A percentile compares a stretch with the other conserved stretches of the same genome.
Evolutionary conservation across 805 yeast species (phyloP).

Genomic region (Spencermartinsiella europaea): DNA sequence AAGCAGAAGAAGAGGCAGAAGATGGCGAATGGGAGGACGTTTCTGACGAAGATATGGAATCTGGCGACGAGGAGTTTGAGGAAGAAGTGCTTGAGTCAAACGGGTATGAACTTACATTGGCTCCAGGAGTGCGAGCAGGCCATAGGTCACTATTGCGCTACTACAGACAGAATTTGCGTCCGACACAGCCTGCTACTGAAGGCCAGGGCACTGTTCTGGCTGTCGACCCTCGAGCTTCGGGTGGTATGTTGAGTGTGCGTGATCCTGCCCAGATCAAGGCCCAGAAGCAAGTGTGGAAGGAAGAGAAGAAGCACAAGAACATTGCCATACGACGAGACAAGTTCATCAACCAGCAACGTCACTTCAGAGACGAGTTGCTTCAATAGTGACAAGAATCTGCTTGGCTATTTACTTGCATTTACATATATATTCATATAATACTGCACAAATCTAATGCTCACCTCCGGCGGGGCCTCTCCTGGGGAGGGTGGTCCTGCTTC

Average conservation of each 20-base stretch:
- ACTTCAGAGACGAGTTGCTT: slow-evolving; percentile 72
- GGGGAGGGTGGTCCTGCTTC: no score
- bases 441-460: no score
- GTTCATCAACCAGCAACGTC: slow-evolving; percentile 76
- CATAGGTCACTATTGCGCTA: slow-evolving; percentile 72
- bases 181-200: slow-evolving; percentile 50
- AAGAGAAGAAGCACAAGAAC: slow-evolving; percentile 44
- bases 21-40: slow-evolving; percentile 34
- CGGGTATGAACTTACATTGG: slow-evolving; percentile 65
- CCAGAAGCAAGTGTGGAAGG: slow-evolving; percentile 59
- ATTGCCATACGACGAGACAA: slow-evolving; percentile 47
- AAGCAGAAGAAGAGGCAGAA: slow-evolving; percentile 32
- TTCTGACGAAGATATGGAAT: slow-evolving; percentile 28
- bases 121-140: slow-evolving; percentile 74
- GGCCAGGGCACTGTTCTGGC: slow-evolving; percentile 72
- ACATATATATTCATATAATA: no score
- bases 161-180: slow-evolving; percentile 58
- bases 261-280: slow-evolving; percentile 39
- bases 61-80: slow-evolving; percentile 24
- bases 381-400: slow-evolving; percentile 25
- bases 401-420: not conserved
- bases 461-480: no score
- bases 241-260: slow-evolving; percentile 27
- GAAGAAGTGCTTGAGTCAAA: slow-evolving; percentile 40
- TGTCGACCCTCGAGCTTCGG: slow-evolving; percentile 45